Evolutionary conservation across 352 stramenopile species (phyloP), one percentile per base, ranked within the genome.

Genomic region (Pythium monospermum): DNA sequence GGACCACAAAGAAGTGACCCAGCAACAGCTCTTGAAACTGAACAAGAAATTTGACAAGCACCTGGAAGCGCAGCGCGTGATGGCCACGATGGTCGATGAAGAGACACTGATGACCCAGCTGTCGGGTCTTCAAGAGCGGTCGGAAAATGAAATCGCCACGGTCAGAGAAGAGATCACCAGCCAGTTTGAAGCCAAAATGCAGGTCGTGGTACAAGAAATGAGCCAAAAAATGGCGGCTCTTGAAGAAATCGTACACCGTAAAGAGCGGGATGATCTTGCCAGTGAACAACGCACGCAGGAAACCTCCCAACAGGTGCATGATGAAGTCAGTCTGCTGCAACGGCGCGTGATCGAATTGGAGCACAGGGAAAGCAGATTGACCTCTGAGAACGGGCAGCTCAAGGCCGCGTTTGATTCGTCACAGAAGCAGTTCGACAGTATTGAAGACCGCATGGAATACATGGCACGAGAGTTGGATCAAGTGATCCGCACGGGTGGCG

Each of bases 61-160:
- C n/a, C 23, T 66, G 41, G 59, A 79, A 18, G 66, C 65, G 46
- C 59, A 61, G 19, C 16, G 71, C 26, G 44, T 69, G 3, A 26
- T 49, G 0, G 37, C 43, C 3, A 28, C 19, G 32, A 25, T 36
- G 16, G 65, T 84, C 11, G 73, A 73, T 27, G 76, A 87, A 30
- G 76, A 87, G 18, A 61, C 64, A 19, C 55, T 87, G 15, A 73
- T 83, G 68, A 60, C 66, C 42, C 73, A 83, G 48, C 53, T 84
- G 11, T 64, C 71, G 6, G 43, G 61, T 6, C 48, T 84, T 0
- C 70, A 87, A 33, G 76, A 87, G 49, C 64, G 72, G 12, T 76
- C 70, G 18, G 76, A 83, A 12, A 57, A 50, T 11, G 73, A 83
- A 19, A 42, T 83, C 5, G 22, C 23, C 0, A 66, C 62, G 47